Evolutionary conservation across 495 filamentous ascomycete species (phyloP).

Genomic region (Beverwykella pulmonaria): DNA sequence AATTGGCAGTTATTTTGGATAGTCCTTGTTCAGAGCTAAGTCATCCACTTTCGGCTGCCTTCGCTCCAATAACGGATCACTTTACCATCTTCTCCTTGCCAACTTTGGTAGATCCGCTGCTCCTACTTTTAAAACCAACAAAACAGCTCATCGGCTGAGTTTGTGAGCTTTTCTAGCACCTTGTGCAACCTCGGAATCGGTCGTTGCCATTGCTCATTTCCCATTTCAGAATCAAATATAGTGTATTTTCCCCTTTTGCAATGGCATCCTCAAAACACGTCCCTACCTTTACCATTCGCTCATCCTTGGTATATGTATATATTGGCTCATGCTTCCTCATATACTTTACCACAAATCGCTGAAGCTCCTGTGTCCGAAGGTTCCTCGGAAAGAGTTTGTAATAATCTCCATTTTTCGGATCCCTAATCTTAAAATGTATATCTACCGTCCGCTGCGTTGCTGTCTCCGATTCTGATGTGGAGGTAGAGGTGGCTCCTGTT

Average conservation of each 20-base stretch:
- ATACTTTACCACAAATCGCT: conserved; percentile 15
- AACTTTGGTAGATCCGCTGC: background rate
- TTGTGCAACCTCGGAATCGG: conserved; percentile 3
- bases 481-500: background rate
- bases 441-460: background rate
- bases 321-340: conserved; percentile 6
- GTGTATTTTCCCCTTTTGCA: conserved; percentile 7
- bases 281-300: conserved; percentile 12
- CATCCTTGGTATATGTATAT: conserved; percentile 6
- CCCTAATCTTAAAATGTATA: conserved; percentile 12
- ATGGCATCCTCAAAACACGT: conserved; percentile 8
- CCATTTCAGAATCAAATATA: conserved; percentile 7
- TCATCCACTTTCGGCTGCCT: background rate
- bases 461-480: conserved; percentile 1
- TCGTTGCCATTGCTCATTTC: conserved; percentile 7
- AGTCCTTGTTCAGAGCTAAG: background rate
- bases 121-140: conserved; percentile 4
- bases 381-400: conserved; percentile 11
- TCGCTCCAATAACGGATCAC: background rate
- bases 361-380: conserved; percentile 8
- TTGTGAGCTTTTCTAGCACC: conserved; percentile 6
- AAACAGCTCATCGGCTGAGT: conserved; percentile 4
- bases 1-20: conserved; percentile 7
- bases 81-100: background rate
- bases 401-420: conserved; percentile 11